Conservation (phyloP, 805 yeast genomes). For the Barnettozyma sp. region DNA sequence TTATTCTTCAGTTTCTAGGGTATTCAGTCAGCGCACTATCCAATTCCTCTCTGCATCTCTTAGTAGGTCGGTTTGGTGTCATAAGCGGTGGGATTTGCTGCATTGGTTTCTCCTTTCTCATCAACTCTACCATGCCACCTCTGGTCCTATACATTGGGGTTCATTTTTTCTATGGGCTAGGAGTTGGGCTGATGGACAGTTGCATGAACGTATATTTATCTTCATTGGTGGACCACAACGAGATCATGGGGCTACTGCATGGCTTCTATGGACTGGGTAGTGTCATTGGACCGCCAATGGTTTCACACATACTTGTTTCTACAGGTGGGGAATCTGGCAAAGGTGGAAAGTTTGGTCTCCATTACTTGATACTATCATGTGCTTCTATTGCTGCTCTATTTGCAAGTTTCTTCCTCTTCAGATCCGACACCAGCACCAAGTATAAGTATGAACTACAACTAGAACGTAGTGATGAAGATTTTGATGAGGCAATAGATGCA, state of each 20-base stretch:
- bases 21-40: constrained; percentile 46
- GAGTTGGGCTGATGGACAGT: constrained; percentile 52
- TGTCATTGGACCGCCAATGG: constrained; percentile 58
- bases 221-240: constrained; percentile 45
- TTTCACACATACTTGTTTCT: constrained; percentile 35
- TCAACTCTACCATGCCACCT: constrained; percentile 32
- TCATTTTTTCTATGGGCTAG: constrained; percentile 43
- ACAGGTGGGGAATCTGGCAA: constrained; percentile 15
- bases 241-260: constrained; percentile 55
- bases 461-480: constrained; percentile 13
- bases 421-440: constrained; percentile 34
- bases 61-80: constrained; percentile 44
- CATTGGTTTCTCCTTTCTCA: constrained; percentile 33
- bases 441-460: constrained; percentile 18
- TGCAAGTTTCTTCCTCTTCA: constrained; percentile 37
- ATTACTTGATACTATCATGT: constrained; percentile 34
- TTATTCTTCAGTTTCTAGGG: constrained; percentile 47
- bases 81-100: constrained; percentile 29
- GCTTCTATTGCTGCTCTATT: constrained; percentile 27
- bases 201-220: constrained; percentile 43
- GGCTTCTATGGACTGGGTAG: constrained; percentile 72
- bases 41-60: constrained; percentile 36
- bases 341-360: constrained; percentile 17
- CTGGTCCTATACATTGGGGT: constrained; percentile 33
- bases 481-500: no score